These are phyloP conservation scores for Leccinum olivaceopallidum DNA, from an alignment of 768 basidiomycete species.

Conservation along the genomic window DNA sequence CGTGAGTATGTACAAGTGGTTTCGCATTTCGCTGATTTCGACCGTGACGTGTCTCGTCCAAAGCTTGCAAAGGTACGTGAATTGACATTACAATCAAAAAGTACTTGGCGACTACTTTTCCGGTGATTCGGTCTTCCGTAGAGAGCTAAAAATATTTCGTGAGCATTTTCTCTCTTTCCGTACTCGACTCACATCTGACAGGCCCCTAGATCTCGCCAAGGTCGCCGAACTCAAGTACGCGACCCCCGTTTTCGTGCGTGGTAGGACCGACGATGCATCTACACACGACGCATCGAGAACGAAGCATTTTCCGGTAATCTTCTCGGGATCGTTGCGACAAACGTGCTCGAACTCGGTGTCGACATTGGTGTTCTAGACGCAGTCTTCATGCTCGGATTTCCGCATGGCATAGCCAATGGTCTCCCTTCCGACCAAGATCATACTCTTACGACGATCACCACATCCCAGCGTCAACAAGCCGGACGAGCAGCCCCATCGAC, in stretches of 20 bases:
- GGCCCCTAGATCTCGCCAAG: no score
- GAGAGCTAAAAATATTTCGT: no score
- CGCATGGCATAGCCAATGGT: constrained; percentile 65
- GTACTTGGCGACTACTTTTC: no score
- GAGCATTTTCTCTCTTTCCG: no score
- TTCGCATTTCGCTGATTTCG: no score
- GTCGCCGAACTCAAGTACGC: no score
- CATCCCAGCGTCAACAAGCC: constrained; percentile 76
- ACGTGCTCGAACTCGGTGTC: constrained; percentile 88
- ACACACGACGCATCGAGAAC: constrained; percentile 58
- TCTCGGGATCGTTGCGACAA: constrained; percentile 86
- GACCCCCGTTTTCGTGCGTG: no score
- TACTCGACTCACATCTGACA: no score
- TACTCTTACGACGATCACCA: background rate
- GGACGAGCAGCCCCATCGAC: constrained; percentile 83
- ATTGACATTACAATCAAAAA: no score
- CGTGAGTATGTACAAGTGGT: constrained; percentile 28
- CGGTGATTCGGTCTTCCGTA: no score
- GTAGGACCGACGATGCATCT: constrained; percentile 62
- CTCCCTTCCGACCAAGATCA: background rate
- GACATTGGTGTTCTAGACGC: constrained; percentile 86
- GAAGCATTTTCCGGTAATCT: constrained; percentile 85
- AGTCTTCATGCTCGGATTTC: constrained; percentile 88
- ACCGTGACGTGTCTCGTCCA: no score
- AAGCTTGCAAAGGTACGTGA: no score